Percentiles rank a stretch among this genome's conserved stretches.
Evolutionary conservation across 441 rosid species (phyloP).

Genomic region (Bruguiera hainesii): DNA sequence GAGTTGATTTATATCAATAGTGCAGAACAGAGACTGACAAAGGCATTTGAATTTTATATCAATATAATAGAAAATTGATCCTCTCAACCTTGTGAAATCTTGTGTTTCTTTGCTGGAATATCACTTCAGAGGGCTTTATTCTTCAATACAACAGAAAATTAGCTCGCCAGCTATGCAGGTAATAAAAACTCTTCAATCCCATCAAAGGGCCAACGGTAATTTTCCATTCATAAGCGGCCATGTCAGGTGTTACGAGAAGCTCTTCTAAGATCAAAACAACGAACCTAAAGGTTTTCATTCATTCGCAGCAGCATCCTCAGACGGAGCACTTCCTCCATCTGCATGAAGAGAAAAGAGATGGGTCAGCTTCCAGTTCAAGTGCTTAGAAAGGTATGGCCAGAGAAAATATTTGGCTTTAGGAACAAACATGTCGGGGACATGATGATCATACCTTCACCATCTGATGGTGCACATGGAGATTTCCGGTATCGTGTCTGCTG

Average conservation of each 20-base stretch:
- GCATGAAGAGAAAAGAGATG: constrained; percentile 13
- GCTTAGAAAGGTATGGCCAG: background rate
- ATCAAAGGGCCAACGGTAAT: constrained; percentile 18
- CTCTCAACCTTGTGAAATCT: background rate
- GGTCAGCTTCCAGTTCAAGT: constrained; percentile 4
- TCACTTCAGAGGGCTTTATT: constrained; percentile 18
- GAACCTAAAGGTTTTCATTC: constrained; percentile 30
- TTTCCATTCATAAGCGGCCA: constrained; percentile 39
- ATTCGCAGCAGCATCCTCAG: constrained; percentile 49
- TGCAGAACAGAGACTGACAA: background rate
- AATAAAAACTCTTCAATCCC: constrained; percentile 27
- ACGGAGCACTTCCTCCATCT: constrained; percentile 64
- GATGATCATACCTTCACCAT: constrained; percentile 53
- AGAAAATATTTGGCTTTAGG: background rate
- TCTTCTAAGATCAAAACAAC: constrained; percentile 18
- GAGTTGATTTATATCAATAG: background rate
- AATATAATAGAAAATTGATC: background rate
- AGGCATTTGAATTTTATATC: constrained; percentile 2
- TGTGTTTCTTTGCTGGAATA: constrained; percentile 10
- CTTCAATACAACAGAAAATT: constrained; percentile 26
- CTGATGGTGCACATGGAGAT: constrained; percentile 78
- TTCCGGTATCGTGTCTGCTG: constrained; percentile 94
- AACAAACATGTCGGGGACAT: background rate
- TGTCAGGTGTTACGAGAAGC: constrained; percentile 26
- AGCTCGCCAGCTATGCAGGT: constrained; percentile 29